Percentiles rank a stretch among this genome's conserved stretches.
Conservation (phyloP, 257 asterid species). For the Voacanga thouarsii region DNA sequence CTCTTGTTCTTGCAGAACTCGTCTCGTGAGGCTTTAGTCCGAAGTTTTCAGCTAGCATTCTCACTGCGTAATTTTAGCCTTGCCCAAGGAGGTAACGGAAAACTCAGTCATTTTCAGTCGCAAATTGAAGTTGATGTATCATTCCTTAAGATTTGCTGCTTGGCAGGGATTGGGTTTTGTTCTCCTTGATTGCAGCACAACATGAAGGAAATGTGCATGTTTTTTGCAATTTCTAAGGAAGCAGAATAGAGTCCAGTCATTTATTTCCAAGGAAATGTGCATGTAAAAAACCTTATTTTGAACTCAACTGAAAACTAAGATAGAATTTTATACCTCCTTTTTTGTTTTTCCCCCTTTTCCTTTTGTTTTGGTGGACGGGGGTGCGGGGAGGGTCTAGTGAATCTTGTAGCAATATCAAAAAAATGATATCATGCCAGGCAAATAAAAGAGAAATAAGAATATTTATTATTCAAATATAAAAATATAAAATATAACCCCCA, state of each 20-base stretch:
- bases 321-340: neutral
- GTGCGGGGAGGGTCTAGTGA: too few relatives aligned
- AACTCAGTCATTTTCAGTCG: neutral
- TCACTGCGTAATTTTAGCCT: constrained; percentile 62
- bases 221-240: neutral
- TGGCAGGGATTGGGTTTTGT: neutral
- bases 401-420: too few relatives aligned
- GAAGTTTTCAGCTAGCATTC: constrained; percentile 85
- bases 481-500: too few relatives aligned
- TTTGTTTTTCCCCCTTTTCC: too few relatives aligned
- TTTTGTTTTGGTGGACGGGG: too few relatives aligned
- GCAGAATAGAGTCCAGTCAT: neutral
- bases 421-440: neutral
- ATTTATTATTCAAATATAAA: neutral
- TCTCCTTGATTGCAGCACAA: neutral
- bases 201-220: neutral
- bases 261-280: neutral
- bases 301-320: constrained; percentile 4
- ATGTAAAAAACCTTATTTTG: neutral
- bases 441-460: neutral
- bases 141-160: constrained; percentile 7
- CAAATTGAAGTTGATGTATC: neutral
- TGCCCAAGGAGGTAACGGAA: constrained; percentile 49
- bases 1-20: constrained; percentile 52
- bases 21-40: constrained; percentile 66